Evolutionary conservation across 345 rosid genomes (phyloP).

Genomic region (Populus davidiana): DNA sequence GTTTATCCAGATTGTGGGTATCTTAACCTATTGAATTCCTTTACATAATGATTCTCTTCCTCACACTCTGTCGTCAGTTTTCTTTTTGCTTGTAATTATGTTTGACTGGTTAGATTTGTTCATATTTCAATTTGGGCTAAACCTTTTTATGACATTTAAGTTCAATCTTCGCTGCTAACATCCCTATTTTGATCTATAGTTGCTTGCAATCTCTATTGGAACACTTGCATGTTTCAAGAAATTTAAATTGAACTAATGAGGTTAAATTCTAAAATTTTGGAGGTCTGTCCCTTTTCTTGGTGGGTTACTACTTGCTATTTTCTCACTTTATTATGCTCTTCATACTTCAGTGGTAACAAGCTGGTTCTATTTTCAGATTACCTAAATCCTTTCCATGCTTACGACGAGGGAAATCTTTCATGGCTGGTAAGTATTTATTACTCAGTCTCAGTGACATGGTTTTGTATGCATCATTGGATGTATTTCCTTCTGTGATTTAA

Average conservation of each 20-base stretch:
- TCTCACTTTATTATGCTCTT: background rate
- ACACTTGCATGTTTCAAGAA: background rate
- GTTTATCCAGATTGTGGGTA: conserved; percentile 55
- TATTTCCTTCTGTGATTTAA: background rate
- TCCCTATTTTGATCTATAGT: no score
- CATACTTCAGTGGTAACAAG: background rate
- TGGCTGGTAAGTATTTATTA: conserved; percentile 48
- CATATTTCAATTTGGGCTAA: no score
- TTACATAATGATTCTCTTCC: background rate
- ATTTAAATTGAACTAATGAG: background rate
- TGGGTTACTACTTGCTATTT: background rate
- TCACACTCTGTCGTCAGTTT: no score
- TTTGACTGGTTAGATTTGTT: no score
- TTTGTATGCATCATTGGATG: background rate
- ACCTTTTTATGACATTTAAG: no score
- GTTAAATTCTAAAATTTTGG: background rate
- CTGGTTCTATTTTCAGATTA: conserved; percentile 39
- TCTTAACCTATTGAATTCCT: conserved; percentile 1
- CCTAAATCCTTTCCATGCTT: conserved; percentile 66
- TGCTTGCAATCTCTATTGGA: no score
- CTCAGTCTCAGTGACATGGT: background rate
- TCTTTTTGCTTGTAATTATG: no score
- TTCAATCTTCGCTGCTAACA: no score
- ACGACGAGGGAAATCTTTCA: conserved; percentile 68
- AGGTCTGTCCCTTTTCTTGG: no score